Percentiles rank a stretch among this genome's conserved stretches.
These are phyloP conservation scores for Cladosporium sp. DNA, from an alignment of 2,329 filamentous ascomycete species.

Conservation along the genomic window DNA sequence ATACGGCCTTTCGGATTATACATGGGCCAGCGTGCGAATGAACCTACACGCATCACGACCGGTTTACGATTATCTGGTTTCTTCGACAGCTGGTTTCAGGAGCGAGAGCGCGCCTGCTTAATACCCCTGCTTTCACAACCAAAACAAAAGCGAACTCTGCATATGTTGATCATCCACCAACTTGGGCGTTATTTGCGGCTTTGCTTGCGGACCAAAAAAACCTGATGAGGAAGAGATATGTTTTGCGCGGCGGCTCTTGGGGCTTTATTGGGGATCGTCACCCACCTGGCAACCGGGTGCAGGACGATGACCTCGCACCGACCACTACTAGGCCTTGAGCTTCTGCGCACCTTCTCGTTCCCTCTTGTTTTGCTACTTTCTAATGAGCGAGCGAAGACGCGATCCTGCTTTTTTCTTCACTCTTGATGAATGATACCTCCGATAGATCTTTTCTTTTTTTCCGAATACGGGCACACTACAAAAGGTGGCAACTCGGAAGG, in stretches of 20 bases:
- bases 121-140: constrained; percentile 16
- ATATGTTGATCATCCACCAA: constrained; percentile 12
- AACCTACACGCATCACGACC: constrained; percentile 11
- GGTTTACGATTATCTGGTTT: constrained; percentile 13
- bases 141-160: constrained; percentile 12
- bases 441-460: constrained; percentile 16
- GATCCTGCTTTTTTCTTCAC: constrained; percentile 5
- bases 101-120: constrained; percentile 13
- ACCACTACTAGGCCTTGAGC: constrained; percentile 11
- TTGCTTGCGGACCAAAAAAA: constrained; percentile 3
- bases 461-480: constrained; percentile 1
- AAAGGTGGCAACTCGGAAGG: constrained; percentile 11
- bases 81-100: constrained; percentile 11
- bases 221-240: constrained; percentile 4
- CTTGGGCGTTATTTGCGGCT: constrained; percentile 12
- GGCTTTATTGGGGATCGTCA: constrained; percentile 10
- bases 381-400: constrained; percentile 10
- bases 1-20: constrained; percentile 7
- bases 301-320: constrained; percentile 2
- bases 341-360: constrained; percentile 11
- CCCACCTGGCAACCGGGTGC: constrained; percentile 14
- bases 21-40: constrained; percentile 3
- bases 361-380: neutral
- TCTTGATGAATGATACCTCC: constrained; percentile 21
- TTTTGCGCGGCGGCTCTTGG: constrained; percentile 13